A percentile compares a stretch with the other conserved stretches of the same genome.
These are phyloP conservation scores for Geotrichum bryndzae DNA, from an alignment of 1,139 yeast genomes.

Conservation along the genomic window DNA sequence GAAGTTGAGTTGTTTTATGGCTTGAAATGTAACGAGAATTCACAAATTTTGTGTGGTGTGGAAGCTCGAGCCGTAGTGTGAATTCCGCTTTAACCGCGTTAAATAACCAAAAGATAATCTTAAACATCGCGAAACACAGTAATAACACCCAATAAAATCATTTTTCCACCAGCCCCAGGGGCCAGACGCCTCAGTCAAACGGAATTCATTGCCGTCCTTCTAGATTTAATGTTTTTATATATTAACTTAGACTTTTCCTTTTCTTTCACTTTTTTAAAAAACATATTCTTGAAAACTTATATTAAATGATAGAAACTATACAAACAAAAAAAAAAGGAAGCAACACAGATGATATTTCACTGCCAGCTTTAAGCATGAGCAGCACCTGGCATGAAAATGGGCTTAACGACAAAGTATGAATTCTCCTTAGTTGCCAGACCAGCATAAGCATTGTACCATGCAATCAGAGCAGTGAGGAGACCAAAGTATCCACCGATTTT, in stretches of 20 bases:
- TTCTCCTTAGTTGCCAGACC: constrained; percentile 64
- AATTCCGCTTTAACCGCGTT: neutral
- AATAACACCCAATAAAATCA: neutral
- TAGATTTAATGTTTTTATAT: neutral
- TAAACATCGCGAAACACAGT: neutral
- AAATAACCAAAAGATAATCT: neutral
- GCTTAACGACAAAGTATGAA: constrained; percentile 55
- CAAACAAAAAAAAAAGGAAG: neutral
- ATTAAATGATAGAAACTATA: neutral
- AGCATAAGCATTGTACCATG: constrained; percentile 85
- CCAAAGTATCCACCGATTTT: constrained; percentile 79
- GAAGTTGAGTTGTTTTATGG: too few relatives aligned
- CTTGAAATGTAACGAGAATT: neutral
- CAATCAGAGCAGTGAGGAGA: constrained; percentile 62
- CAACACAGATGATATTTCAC: neutral
- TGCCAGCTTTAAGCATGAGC: neutral
- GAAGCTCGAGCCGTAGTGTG: neutral
- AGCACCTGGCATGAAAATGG: constrained; percentile 38
- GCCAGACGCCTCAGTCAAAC: neutral
- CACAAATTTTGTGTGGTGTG: neutral
- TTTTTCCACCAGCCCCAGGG: neutral
- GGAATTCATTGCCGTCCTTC: neutral
- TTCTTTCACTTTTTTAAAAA: neutral
- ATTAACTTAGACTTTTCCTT: neutral
- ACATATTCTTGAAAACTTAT: neutral